Evolutionary conservation across 306 rosid species (phyloP).

Genomic region (Vachellia collinsii): DNA sequence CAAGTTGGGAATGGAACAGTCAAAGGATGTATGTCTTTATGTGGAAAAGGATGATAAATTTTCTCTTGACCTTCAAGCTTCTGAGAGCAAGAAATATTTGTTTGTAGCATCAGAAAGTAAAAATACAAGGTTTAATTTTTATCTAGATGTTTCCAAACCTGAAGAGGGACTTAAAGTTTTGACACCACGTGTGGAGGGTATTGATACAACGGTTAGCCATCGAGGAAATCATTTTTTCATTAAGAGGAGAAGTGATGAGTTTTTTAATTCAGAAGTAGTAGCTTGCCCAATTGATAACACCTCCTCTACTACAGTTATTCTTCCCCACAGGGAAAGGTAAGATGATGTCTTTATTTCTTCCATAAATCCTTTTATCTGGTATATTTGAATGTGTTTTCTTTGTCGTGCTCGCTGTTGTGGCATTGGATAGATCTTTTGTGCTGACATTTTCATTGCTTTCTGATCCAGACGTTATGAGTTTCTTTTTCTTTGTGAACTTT

Average conservation of each 20-base stretch:
- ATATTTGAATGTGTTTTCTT: background rate
- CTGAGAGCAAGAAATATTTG: constrained; percentile 85
- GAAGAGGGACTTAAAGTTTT: constrained; percentile 72
- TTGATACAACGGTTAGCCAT: constrained; percentile 78
- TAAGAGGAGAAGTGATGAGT: constrained; percentile 66
- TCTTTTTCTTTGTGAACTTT: background rate
- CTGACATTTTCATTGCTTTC: background rate
- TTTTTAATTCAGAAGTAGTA: constrained; percentile 85
- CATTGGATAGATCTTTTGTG: background rate
- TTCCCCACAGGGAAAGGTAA: constrained; percentile 94
- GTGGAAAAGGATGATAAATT: constrained; percentile 78
- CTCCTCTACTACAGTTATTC: constrained; percentile 65
- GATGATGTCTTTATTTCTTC: constrained; percentile 14
- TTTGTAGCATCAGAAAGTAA: constrained; percentile 88
- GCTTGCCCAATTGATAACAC: constrained; percentile 71
- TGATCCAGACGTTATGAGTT: background rate
- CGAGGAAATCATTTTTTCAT: constrained; percentile 87
- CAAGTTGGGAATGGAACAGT: constrained; percentile 74
- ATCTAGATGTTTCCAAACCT: constrained; percentile 78
- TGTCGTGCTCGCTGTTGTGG: background rate
- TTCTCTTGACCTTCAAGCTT: constrained; percentile 72
- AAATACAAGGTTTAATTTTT: constrained; percentile 84
- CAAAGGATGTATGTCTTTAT: constrained; percentile 77
- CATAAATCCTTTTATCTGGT: constrained; percentile 25
- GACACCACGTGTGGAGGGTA: constrained; percentile 79